Base-by-base conservation (phyloP, 306 rosid genomes). In the Dryas drummondii region DNA sequence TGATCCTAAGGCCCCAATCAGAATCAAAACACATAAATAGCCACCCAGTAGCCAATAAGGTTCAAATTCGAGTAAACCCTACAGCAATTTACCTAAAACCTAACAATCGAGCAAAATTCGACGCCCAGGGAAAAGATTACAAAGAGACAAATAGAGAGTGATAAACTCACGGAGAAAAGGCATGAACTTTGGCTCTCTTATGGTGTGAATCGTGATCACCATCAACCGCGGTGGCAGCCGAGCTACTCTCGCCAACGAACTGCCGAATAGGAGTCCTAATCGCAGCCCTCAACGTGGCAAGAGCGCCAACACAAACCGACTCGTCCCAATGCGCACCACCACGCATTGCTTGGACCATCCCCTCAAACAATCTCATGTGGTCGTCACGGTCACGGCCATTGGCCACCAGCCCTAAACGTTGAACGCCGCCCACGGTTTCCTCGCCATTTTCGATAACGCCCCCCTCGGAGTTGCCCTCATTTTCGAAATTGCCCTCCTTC, bases 121-220 rank as follows among this genome's bases (percentile, higher is more conserved):
- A 19, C 37, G 27, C 27, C 60, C 1, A 55, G 10, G 22, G 60
- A 55, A 58, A n/a, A 57, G 1, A 22, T 4, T 4, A 9, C n/a
- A 60, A 44, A 19, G 9, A 19, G 46, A 66, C 26, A 40, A 12
- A 17, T 7, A 32, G 8, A 17, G 56, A 60, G 64, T 46, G 5
- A 48, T 60, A 47, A 48, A 87, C 98, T 91, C 93, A 94, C 98
- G 76, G 76, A 73, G 66, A 71, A 81, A 80, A 79, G 8, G 78
- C 80, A 85, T 87, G 85, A 77, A 92, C 87, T 85, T 88, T 96
- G 50, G 97, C 91, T 42, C 99, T 96, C 73, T 96, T 96, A 64
- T 86, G 87, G 78, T 90, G 86, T 32, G 73, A 83, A 76, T 94
- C 94, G 10, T 82, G 92, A 73, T 73, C 88, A 14, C 83, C 74